These are phyloP conservation scores for Calcarisporium arbuscula DNA, from an alignment of 2,329 filamentous ascomycete genomes.

Conservation along the genomic window DNA sequence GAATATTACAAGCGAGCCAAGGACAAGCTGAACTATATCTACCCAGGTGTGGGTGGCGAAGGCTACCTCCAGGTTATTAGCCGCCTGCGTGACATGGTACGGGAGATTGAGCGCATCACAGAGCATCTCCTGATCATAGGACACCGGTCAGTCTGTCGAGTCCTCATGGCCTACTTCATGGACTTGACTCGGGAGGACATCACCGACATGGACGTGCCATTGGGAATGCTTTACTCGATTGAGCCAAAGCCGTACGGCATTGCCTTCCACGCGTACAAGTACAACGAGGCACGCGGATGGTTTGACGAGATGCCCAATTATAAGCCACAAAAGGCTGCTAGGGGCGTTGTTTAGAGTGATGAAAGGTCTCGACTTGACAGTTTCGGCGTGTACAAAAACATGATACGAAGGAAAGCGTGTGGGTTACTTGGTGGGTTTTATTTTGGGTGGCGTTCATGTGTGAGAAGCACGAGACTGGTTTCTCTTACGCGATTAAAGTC, in stretches of 20 bases:
- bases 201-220: conserved; percentile 85
- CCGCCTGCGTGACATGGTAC: conserved; percentile 87
- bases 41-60: conserved; percentile 91
- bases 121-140: conserved; percentile 91
- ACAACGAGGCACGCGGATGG: conserved; percentile 69
- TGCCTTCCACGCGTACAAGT: conserved; percentile 92
- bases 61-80: conserved; percentile 97
- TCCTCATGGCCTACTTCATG: conserved; percentile 94
- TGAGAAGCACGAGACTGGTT: no score
- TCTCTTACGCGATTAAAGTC: no score
- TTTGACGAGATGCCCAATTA: conserved; percentile 87
- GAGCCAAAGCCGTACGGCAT: conserved; percentile 98
- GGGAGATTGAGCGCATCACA: conserved; percentile 94
- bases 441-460: no score
- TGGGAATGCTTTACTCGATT: conserved; percentile 90
- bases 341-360: conserved; percentile 20
- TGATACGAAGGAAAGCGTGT: background rate
- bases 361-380: no score
- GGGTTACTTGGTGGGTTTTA: background rate
- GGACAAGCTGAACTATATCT: conserved; percentile 94
- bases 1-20: conserved; percentile 74
- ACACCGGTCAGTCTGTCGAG: conserved; percentile 85
- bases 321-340: conserved; percentile 53
- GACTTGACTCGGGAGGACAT: conserved; percentile 86
- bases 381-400: conserved; percentile 6